Conservation (phyloP, 2,329 filamentous ascomycete genomes). For the Ampelomyces quisqualis region DNA sequence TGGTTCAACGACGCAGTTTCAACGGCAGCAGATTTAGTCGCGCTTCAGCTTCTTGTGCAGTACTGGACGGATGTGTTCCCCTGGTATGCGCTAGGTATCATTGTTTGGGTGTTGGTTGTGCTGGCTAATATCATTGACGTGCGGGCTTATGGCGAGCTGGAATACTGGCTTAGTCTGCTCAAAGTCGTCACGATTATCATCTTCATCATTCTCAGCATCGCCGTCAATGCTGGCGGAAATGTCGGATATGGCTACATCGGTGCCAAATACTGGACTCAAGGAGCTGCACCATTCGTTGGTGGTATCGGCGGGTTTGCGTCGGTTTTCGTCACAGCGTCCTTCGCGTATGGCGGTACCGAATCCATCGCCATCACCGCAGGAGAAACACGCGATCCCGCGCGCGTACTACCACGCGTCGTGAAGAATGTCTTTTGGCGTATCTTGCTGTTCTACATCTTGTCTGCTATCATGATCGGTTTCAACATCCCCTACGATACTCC, state of each 20-base stretch:
- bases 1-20: conserved; percentile 37
- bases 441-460: conserved; percentile 46
- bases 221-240: conserved; percentile 31
- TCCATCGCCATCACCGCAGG: conserved; percentile 75
- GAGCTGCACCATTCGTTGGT: conserved; percentile 53
- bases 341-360: conserved; percentile 73
- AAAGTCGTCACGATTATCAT: conserved; percentile 40
- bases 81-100: conserved; percentile 33
- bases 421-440: conserved; percentile 78
- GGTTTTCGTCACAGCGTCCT: conserved; percentile 73
- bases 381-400: conserved; percentile 75
- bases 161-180: conserved; percentile 40
- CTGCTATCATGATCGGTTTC: conserved; percentile 46
- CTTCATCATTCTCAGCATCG: conserved; percentile 39
- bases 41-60: conserved; percentile 35
- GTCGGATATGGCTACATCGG: conserved; percentile 45
- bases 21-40: conserved; percentile 40
- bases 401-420: conserved; percentile 80
- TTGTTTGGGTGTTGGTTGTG: conserved; percentile 37
- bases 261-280: conserved; percentile 67
- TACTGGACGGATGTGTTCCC: conserved; percentile 43
- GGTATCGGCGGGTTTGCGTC: conserved; percentile 59
- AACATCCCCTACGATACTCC: conserved; percentile 45
- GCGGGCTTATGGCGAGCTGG: conserved; percentile 40
- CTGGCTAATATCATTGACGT: conserved; percentile 42